Evolutionary conservation across 2,329 filamentous ascomycete species (phyloP), one percentile per base, ranked within the genome.

Genomic region (Magnaporthales sp.): DNA sequence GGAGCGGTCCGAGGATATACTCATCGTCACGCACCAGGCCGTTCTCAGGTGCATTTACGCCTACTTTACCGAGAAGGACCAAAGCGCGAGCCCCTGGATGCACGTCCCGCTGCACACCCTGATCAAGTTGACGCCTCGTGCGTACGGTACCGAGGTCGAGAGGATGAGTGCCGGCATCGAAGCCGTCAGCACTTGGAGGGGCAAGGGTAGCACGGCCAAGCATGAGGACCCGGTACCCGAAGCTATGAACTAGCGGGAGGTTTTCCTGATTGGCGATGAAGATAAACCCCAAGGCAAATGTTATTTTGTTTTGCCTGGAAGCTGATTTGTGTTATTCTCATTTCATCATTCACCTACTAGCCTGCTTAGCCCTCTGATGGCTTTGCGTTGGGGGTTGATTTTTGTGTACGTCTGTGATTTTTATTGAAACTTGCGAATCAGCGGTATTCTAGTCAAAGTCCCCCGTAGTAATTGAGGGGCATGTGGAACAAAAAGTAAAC

Each of bases 31-130:
- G 3, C 95, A 99, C 77, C 95, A 99, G 80, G 95, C 95, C 15
- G 94, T 99, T 38, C 83, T 99, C 69, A 88, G 95, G 68, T 99
- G 95, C 81, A 97, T 99, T 73, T 99, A 98, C 75, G 92, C 95
- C 31, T 99, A 99, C 78, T 99, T 98, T 77, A 97, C 97, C 91
- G 96, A 98, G 74, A 92, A 95, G 73, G 90, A 92, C 66, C 95
- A 98, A 78, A 89, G 93, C 72, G 87, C 92, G 78, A 95, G 91
- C 71, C 95, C 95, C 0, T 99, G 95, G 95, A 97, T 98, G 91
- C 94, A 97, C 74, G 95, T 99, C 9, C 95, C 95, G 7, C 83
- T 99, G 68, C 95, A 99, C 77, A 97, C 92, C 9, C 83, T 99
- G 63, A 98, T 99, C 80, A 97, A 97, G 80, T 84, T 99, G 65